Evolutionary conservation across 192 early-diverging fungal genomes (phyloP).

Genomic region (Podila minutissima): DNA sequence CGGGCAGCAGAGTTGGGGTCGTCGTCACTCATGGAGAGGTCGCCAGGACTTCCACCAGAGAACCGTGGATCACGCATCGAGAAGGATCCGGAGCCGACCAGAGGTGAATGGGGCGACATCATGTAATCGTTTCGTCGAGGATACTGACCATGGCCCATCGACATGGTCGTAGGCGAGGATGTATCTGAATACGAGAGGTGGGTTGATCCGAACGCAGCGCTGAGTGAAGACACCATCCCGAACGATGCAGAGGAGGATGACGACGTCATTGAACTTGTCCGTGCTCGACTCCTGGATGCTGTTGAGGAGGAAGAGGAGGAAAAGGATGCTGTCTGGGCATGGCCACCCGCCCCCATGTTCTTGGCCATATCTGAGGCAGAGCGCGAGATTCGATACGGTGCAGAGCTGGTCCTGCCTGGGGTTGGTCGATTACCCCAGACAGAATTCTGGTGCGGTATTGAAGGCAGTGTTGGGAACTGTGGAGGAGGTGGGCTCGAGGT

Average conservation of each 20-base stretch:
- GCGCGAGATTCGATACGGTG: neutral
- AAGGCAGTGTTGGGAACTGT: neutral
- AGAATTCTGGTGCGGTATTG: neutral
- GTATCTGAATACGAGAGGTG: constrained; percentile 19
- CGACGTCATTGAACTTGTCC: constrained; percentile 37
- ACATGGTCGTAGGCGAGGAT: neutral
- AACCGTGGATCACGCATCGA: neutral
- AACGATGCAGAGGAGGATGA: constrained; percentile 24
- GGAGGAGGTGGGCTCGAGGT: neutral
- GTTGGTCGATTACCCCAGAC: neutral
- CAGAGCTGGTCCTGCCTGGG: constrained; percentile 1
- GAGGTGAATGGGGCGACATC: neutral
- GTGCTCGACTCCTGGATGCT: constrained; percentile 11
- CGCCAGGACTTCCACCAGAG: neutral
- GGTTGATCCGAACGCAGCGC: constrained; percentile 14
- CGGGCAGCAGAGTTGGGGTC: neutral
- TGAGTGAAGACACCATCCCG: constrained; percentile 22
- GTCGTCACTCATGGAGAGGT: neutral
- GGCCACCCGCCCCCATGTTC: neutral
- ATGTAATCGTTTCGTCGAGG: neutral
- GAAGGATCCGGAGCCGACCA: no score
- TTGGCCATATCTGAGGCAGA: neutral
- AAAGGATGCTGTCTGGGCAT: neutral
- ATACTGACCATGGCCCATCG: neutral
- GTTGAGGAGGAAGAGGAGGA: neutral